Evolutionary conservation across 345 rosid species (phyloP).

Genomic region (Populus euphratica): DNA sequence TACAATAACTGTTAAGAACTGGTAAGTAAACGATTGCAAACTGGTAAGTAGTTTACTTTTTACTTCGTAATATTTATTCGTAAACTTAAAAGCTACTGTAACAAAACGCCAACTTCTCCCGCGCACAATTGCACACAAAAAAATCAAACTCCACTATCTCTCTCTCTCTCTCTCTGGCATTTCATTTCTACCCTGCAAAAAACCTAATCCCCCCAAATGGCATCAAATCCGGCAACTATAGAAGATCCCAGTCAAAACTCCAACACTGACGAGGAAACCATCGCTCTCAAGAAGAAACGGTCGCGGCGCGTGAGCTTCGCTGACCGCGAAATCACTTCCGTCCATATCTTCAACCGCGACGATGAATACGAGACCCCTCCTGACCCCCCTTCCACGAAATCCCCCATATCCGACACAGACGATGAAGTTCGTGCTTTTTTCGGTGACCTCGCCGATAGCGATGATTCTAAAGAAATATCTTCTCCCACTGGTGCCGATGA

Average conservation of each 20-base stretch:
- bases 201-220: neutral
- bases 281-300: constrained; percentile 61
- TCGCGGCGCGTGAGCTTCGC: constrained; percentile 95
- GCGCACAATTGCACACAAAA: neutral
- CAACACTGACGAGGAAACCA: constrained; percentile 70
- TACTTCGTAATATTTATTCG: too few species aligned
- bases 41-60: too few species aligned
- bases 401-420: constrained; percentile 27
- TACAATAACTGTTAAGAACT: too few species aligned
- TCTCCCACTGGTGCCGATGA: constrained; percentile 21
- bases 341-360: constrained; percentile 86
- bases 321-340: constrained; percentile 84
- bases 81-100: too few species aligned
- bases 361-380: constrained; percentile 82
- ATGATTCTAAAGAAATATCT: constrained; percentile 37
- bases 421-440: constrained; percentile 45
- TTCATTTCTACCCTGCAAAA: neutral
- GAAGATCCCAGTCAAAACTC: constrained; percentile 26
- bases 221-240: neutral
- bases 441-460: constrained; percentile 52
- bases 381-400: constrained; percentile 27
- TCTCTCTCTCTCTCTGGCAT: neutral
- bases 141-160: neutral
- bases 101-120: neutral
- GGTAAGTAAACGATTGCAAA: too few species aligned